Percentiles rank a stretch among this genome's conserved stretches.
Evolutionary conservation across 768 basidiomycete species (phyloP).

Genomic region (Strobilomyces dryophilus): DNA sequence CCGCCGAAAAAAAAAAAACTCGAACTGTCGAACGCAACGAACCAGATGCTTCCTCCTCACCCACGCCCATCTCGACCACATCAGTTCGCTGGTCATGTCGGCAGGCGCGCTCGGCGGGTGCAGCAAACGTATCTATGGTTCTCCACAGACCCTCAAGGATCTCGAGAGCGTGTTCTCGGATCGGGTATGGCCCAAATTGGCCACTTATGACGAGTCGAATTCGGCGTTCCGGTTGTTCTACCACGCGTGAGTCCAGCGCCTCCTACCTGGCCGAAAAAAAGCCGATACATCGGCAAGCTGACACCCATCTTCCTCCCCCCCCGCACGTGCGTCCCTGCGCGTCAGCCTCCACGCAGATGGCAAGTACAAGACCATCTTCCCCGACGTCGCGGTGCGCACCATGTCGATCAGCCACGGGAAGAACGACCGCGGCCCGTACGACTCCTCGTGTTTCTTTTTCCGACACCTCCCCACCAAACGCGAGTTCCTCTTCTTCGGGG

Average conservation of each 20-base stretch:
- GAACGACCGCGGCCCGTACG: conserved; percentile 53
- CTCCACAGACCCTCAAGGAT: conserved; percentile 58
- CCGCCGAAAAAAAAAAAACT: background rate
- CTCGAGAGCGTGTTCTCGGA: conserved; percentile 72
- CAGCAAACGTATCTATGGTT: conserved; percentile 60
- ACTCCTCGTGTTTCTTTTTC: conserved; percentile 84
- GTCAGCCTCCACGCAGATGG: conserved; percentile 48
- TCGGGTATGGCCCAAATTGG: conserved; percentile 82
- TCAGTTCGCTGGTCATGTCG: conserved; percentile 74
- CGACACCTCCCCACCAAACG: conserved; percentile 53
- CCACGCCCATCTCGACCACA: conserved; percentile 90
- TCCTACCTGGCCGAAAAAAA: background rate
- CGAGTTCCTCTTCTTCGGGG: conserved; percentile 93
- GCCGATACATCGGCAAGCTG: conserved; percentile 7
- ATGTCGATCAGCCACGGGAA: conserved; percentile 75
- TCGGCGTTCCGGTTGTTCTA: conserved; percentile 59
- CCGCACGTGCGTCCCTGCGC: background rate
- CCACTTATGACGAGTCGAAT: conserved; percentile 65
- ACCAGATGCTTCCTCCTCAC: conserved; percentile 78
- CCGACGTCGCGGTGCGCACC: conserved; percentile 56
- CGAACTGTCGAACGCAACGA: background rate
- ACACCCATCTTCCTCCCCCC: background rate
- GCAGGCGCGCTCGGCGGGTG: conserved; percentile 70
- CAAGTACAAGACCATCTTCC: conserved; percentile 48
- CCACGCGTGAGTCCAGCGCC: conserved; percentile 45